Evolutionary conservation across 2,329 filamentous ascomycete genomes (phyloP).

Genomic region (Aspergillus novofumigatus): DNA sequence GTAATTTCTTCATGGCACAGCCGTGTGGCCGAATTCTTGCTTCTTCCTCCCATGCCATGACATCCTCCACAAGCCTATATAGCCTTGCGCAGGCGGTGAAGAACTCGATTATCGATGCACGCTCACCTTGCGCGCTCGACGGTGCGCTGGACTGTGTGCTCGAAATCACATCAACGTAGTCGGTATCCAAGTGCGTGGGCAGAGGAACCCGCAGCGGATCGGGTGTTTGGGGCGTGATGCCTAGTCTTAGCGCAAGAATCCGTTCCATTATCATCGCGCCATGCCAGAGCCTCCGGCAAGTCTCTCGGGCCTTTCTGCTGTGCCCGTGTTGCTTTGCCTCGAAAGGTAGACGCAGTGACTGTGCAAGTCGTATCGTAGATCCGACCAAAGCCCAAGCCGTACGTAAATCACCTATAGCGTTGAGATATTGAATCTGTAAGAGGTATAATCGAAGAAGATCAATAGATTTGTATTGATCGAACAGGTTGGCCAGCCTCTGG

Average conservation of each 20-base stretch:
- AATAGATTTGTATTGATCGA: constrained; percentile 8
- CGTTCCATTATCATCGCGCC: constrained; percentile 21
- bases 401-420: constrained; percentile 16
- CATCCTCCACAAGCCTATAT: constrained; percentile 19
- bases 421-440: constrained; percentile 20
- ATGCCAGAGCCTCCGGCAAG: constrained; percentile 23
- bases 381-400: constrained; percentile 21
- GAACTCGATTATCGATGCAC: constrained; percentile 23
- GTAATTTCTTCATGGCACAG: constrained; percentile 18
- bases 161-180: constrained; percentile 23
- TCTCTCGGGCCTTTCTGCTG: constrained; percentile 14
- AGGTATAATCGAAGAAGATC: constrained; percentile 18
- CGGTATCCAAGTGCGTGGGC: constrained; percentile 19
- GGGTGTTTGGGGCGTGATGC: constrained; percentile 14
- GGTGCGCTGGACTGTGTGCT: constrained; percentile 4
- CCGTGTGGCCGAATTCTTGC: constrained; percentile 10
- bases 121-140: constrained; percentile 6
- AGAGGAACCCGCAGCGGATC: constrained; percentile 16
- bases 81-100: constrained; percentile 18
- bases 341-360: constrained; percentile 17
- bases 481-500: constrained; percentile 13
- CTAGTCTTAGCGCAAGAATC: constrained; percentile 20
- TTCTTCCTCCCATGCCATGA: constrained; percentile 19
- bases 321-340: constrained; percentile 12
- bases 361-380: constrained; percentile 16